These are phyloP conservation scores for Podospora comata DNA, from an alignment of 495 filamentous ascomycete species.

Conservation along the genomic window DNA sequence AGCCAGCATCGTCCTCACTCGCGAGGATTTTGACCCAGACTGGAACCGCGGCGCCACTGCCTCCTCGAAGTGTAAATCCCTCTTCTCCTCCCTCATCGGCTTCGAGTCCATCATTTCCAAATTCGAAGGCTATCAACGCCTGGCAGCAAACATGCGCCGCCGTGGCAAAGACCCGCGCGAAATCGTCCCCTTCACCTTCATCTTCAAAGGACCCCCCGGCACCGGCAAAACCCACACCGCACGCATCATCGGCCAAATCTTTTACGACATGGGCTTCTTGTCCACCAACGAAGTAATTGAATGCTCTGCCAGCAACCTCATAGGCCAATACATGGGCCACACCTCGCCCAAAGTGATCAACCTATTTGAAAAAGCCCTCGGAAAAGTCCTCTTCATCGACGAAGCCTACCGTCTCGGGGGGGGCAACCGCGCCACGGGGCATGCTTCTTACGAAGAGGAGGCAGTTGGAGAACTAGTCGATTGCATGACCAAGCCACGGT, in stretches of 20 bases:
- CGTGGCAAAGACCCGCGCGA: constrained; percentile 54
- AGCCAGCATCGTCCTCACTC: constrained; percentile 40
- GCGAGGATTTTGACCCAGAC: constrained; percentile 63
- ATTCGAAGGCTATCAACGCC: constrained; percentile 55
- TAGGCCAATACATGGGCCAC: constrained; percentile 57
- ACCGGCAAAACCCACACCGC: constrained; percentile 72
- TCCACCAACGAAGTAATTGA: constrained; percentile 52
- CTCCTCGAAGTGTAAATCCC: constrained; percentile 42
- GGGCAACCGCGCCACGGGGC: background rate
- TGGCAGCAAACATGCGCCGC: constrained; percentile 47
- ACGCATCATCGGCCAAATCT: constrained; percentile 63
- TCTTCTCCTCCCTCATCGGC: constrained; percentile 61
- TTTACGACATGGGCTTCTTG: constrained; percentile 63
- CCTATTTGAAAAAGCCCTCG: constrained; percentile 53
- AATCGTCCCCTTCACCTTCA: constrained; percentile 32
- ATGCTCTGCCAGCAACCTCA: constrained; percentile 54
- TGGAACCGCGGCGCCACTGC: constrained; percentile 52
- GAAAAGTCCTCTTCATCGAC: constrained; percentile 60
- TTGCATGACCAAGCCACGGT: constrained; percentile 57
- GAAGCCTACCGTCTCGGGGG: constrained; percentile 57
- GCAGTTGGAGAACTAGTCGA: constrained; percentile 65
- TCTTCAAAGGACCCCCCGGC: constrained; percentile 43
- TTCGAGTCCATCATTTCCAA: constrained; percentile 58
- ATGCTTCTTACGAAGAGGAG: constrained; percentile 52
- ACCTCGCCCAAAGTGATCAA: constrained; percentile 56